Conservation (phyloP, 257 asterid species). For the Craterostigma plantagineum region DNA sequence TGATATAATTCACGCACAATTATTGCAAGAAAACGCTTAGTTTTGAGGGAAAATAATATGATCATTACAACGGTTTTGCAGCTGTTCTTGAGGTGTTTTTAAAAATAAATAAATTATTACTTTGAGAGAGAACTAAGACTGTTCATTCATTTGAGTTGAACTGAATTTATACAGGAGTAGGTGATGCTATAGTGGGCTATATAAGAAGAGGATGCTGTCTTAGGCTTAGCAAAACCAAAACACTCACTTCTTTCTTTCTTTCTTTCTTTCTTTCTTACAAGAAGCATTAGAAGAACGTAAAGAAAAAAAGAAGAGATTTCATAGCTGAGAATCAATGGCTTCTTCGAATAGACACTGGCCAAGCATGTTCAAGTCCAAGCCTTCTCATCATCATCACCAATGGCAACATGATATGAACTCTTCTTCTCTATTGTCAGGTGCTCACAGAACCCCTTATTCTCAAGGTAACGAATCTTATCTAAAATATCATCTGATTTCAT, state of each 20-base stretch:
- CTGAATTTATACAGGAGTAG: no score
- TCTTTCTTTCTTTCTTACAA: no score
- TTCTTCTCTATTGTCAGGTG: conserved; percentile 16
- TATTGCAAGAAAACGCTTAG: no score
- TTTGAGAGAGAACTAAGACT: conserved; percentile 2
- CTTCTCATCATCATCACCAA: conserved; percentile 34
- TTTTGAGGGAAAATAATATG: no score
- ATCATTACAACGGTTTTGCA: conserved; percentile 27
- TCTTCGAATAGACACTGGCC: conserved; percentile 65
- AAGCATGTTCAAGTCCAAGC: conserved; percentile 55
- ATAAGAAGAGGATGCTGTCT: no score
- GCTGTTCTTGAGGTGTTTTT: conserved; percentile 18
- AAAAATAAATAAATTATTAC: no score
- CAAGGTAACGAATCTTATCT: conserved; percentile 13
- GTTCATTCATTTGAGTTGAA: neutral
- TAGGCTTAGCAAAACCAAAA: no score
- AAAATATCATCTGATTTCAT: neutral
- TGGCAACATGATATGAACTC: conserved; percentile 57
- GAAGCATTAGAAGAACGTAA: no score
- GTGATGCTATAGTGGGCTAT: no score
- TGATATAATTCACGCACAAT: no score
- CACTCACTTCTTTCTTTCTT: no score
- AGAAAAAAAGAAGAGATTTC: no score
- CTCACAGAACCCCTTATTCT: conserved; percentile 17
- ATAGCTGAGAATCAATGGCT: conserved; percentile 18